phyloP scores from a whole-genome alignment of 2,329 filamentous ascomycete species.

The Orbilia javanica region DNA sequence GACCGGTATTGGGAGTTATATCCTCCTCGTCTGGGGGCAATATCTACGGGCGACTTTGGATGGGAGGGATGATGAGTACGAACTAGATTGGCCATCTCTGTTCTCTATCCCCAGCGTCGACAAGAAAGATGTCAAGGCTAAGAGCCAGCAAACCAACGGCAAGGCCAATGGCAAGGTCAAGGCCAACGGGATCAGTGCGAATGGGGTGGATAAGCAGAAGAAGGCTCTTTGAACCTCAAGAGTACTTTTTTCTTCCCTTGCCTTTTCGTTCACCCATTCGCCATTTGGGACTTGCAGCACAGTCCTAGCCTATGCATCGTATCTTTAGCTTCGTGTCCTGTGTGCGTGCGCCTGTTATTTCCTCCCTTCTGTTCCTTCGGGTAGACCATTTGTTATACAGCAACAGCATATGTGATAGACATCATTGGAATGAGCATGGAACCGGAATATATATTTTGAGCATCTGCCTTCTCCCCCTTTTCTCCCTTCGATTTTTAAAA shows the following conservation, averaged over 20 bases:
- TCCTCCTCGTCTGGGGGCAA: slow-evolving; percentile 81
- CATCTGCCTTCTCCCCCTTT: neutral
- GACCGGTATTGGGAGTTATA: slow-evolving; percentile 85
- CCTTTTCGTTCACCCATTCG: neutral
- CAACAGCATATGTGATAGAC: slow-evolving; percentile 21
- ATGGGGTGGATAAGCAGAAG: slow-evolving; percentile 49
- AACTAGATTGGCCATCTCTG: slow-evolving; percentile 77
- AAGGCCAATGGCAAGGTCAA: slow-evolving; percentile 23
- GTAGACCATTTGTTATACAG: slow-evolving; percentile 17
- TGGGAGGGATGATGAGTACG: slow-evolving; percentile 77
- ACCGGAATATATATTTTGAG: slow-evolving; percentile 4
- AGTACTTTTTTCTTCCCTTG: neutral
- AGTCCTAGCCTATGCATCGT: neutral
- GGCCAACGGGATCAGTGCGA: slow-evolving; percentile 29
- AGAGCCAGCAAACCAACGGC: slow-evolving; percentile 25
- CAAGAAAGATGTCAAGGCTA: slow-evolving; percentile 28
- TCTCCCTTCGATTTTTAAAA: neutral
- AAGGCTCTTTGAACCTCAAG: slow-evolving; percentile 30
- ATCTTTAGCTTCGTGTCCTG: neutral
- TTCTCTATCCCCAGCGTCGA: slow-evolving; percentile 69
- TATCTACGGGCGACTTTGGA: slow-evolving; percentile 84
- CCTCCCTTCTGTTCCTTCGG: neutral
- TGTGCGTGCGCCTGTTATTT: neutral
- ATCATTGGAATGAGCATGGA: neutral
- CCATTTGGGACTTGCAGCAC: neutral